Conservation (phyloP, 495 filamentous ascomycete genomes). For the Penicillium maclennaniae region DNA sequence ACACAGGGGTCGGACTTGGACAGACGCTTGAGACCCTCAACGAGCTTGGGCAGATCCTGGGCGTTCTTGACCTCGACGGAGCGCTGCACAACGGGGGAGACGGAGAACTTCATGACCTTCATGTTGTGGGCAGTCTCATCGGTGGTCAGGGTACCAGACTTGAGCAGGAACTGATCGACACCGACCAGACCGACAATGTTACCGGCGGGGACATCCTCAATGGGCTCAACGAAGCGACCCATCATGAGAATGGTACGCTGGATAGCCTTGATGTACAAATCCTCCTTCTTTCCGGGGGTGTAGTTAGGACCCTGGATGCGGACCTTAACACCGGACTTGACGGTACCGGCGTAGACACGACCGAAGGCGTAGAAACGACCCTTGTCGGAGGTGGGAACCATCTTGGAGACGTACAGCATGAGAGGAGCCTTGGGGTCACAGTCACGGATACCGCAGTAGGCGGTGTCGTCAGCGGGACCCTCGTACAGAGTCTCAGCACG, state of each 20-base stretch:
- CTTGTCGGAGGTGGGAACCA: constrained; percentile 99
- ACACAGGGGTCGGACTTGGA: constrained; percentile 99
- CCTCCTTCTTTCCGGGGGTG: constrained; percentile 94
- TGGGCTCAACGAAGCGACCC: constrained; percentile 98
- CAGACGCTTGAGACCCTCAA: constrained; percentile 99
- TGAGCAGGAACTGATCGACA: constrained; percentile 99
- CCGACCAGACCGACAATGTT: constrained; percentile 99
- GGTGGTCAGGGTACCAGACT: constrained; percentile 98
- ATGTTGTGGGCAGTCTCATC: constrained; percentile 98
- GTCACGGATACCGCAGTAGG: constrained; percentile 92
- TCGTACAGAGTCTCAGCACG: constrained; percentile 98
- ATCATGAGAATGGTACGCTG: constrained; percentile 99
- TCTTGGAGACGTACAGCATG: constrained; percentile 99
- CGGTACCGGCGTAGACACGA: constrained; percentile 98
- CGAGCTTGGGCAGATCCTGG: constrained; percentile 98
- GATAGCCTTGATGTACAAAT: constrained; percentile 98
- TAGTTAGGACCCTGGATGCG: constrained; percentile 99
- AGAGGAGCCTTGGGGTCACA: constrained; percentile 96
- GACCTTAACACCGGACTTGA: constrained; percentile 96
- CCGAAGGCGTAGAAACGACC: constrained; percentile 99
- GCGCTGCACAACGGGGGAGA: constrained; percentile 96
- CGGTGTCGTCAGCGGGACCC: constrained; percentile 88
- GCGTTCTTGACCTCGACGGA: constrained; percentile 99
- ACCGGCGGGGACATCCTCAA: constrained; percentile 97
- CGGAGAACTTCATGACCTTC: constrained; percentile 99